Percentiles rank a stretch among this genome's conserved stretches.
These are phyloP conservation scores for Chloropicon primus DNA, from an alignment of 139 green algal genomes.

Conservation along the genomic window DNA sequence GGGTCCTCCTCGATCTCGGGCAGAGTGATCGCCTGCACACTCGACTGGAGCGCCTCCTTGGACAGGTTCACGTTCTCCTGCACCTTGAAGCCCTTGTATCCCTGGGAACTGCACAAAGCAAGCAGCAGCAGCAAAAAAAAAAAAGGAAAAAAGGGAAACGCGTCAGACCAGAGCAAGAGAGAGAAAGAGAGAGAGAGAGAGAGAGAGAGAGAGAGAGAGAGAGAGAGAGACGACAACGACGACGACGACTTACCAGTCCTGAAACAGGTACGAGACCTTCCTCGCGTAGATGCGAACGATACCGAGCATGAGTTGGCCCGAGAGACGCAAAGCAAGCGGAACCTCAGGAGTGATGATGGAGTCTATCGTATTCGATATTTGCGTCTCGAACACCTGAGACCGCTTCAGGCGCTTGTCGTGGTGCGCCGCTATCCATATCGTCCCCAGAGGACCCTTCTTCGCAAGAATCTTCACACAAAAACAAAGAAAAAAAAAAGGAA, in stretches of 20 bases:
- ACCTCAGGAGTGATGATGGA: slow-evolving; percentile 84
- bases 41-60: slow-evolving; percentile 24
- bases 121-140: too few relatives aligned
- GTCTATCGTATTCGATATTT: slow-evolving; percentile 49
- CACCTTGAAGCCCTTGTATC: neutral
- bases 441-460: slow-evolving; percentile 76
- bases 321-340: slow-evolving; percentile 82
- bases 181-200: too few relatives aligned
- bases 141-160: too few relatives aligned
- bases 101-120: too few relatives aligned
- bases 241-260: slow-evolving; percentile 51
- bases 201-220: too few relatives aligned
- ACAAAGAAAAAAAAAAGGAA: neutral
- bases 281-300: slow-evolving; percentile 80
- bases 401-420: slow-evolving; percentile 72
- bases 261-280: slow-evolving; percentile 60
- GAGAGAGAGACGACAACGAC: too few relatives aligned
- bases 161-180: too few relatives aligned
- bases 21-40: slow-evolving; percentile 47
- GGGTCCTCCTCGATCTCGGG: slow-evolving; percentile 38
- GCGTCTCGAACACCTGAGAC: slow-evolving; percentile 48
- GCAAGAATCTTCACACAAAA: slow-evolving; percentile 55
- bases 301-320: slow-evolving; percentile 87
- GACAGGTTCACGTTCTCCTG: slow-evolving; percentile 43
- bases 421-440: slow-evolving; percentile 90